Base-by-base conservation (phyloP, 176 grass and related monocot genomes). In the Oryza meridionalis region DNA sequence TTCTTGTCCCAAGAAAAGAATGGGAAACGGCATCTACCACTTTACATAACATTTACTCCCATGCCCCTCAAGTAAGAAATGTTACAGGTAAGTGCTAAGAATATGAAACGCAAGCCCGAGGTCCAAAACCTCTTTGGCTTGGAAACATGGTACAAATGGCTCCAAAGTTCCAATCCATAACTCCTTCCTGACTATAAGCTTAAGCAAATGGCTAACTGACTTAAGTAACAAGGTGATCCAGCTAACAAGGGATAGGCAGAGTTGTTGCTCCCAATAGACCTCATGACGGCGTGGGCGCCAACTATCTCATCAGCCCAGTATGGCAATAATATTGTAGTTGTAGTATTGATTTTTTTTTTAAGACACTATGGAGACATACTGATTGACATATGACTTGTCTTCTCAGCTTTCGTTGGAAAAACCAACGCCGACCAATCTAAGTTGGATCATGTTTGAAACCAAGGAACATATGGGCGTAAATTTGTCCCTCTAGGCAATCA, bases 361-460 rank as follows among this genome's bases (percentile, higher is more conserved):
- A 19, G n/a, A 73, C 15, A 73, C 58, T 55, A 82, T 21, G 31
- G 19, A 79, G 38, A 79, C 3, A 19, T 16, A 11, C 58, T n/a
- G 4, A 22, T 62, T 62, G n/a, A n/a, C 8, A 42, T 12, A 4
- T 37, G 32, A 51, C 73, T 16, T 65, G 72, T 58, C 32, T 72
- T 51, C 35, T 61, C 53, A 73, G n/a, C n/a, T n/a, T n/a, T n/a
- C n/a, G n/a, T n/a, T n/a, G n/a, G n/a, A n/a, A n/a, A n/a, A n/a
- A n/a, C n/a, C n/a, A n/a, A n/a, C n/a, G n/a, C n/a, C n/a, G n/a
- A n/a, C 79, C 45, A 46, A 46, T 67, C 31, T 45, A n/a, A 17
- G 84, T 29, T 45, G 40, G 33, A 77, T 62, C 49, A 27, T 37
- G 5, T 73, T 75, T 80, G 19, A 88, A 86, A 69, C 44, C 6